A percentile compares a stretch with the other conserved stretches of the same genome.
Conservation (phyloP, 2,329 filamentous ascomycete genomes). For the Colletotrichum sp. region DNA sequence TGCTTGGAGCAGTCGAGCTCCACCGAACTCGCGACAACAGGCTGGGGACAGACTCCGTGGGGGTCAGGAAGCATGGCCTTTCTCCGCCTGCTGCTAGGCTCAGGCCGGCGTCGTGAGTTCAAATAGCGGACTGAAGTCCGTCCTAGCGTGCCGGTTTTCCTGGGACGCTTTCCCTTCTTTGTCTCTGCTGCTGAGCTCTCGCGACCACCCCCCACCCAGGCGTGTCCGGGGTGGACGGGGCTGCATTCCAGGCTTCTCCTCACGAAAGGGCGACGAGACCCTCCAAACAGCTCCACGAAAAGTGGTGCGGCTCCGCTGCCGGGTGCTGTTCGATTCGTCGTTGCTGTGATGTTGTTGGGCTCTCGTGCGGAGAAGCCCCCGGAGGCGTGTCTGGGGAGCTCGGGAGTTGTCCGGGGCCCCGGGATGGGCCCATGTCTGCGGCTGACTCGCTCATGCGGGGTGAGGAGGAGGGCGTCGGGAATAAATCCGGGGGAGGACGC, state of each 20-base stretch:
- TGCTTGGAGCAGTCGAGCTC: background rate
- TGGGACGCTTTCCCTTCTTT: background rate
- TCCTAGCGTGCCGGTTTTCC: background rate
- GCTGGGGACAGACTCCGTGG: background rate
- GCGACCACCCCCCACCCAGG: background rate
- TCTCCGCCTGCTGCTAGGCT: background rate
- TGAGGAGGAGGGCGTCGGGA: background rate
- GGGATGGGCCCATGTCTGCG: background rate
- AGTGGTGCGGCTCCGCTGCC: conserved; percentile 4
- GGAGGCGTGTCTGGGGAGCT: background rate
- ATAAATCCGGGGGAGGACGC: background rate
- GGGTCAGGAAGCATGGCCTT: background rate
- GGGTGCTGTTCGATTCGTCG: background rate
- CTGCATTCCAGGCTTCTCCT: background rate
- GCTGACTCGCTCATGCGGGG: conserved; percentile 10
- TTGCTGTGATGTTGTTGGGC: background rate
- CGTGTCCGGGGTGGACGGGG: background rate
- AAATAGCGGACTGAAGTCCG: background rate
- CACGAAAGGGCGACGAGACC: background rate
- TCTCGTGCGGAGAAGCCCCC: background rate
- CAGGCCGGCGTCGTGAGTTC: background rate
- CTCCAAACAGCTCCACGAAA: background rate
- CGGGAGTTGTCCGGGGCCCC: conserved; percentile 14
- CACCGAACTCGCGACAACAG: background rate
- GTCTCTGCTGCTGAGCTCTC: background rate